Evolutionary conservation across 345 rosid species (phyloP), one percentile per base, ranked within the genome.

Genomic region (Punica granatum): DNA sequence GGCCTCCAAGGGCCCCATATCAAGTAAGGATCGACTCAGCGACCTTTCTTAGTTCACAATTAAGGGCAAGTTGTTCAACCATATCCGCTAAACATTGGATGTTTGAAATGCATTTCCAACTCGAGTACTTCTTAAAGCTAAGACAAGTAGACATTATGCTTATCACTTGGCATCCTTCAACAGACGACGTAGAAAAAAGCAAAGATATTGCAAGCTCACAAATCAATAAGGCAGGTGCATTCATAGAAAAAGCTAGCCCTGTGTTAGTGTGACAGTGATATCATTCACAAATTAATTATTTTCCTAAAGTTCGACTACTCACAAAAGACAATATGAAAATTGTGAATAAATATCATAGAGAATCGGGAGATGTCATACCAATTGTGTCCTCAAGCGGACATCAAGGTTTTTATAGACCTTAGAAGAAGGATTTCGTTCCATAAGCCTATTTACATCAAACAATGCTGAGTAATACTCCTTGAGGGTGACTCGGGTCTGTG

Each of bases 381-480:
- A 74, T 62, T 90, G 98, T 1, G 96, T 88, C 84, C 85, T 87
- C 75, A 93, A 86, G 54, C 96, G 91, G 60, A 92, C 81, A 63
- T 90, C 84, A 68, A 93, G 92, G 70, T 84, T 89, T 30, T 61
- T 88, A 72, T 90, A 93, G 73, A 87, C 88, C 77, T 93, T 96
- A 0, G 96, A 90, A 31, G 84, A 76, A 21, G 98, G 97, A 69
- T 90, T 81, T 74, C 90, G 66, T 74, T 90, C 98, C 74, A 88
- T 70, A 48, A 93, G 96, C 68, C 92, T 79, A 63, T 80, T 89
- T 70, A 93, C 98, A 80, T 93, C 97, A 70, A 90, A 93, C 15
- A 90, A 83, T 0, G 98, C 97, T 0, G 96, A 88, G 69, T 82
- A 73, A 73, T 93, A 93, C 54, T 93, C 94, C 76, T 89, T 89